phyloP scores from a whole-genome alignment of 495 filamentous ascomycete genomes.

The Podospora bellae-mahoneyi region DNA sequence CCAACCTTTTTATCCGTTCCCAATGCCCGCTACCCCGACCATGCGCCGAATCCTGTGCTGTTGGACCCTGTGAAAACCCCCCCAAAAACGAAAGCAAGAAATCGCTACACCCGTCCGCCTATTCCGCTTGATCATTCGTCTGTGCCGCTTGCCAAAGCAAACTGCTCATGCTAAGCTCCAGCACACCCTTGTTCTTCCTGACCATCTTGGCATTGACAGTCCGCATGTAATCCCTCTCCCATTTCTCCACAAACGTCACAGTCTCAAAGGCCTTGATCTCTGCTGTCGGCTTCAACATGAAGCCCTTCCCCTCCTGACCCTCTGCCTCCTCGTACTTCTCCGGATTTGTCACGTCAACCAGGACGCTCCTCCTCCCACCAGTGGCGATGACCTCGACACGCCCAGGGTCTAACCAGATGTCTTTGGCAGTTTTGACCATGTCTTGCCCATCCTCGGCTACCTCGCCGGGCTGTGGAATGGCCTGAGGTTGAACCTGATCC shows the following conservation, averaged over 20 bases:
- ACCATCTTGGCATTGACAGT: slow-evolving; percentile 23
- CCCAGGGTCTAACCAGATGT: slow-evolving; percentile 24
- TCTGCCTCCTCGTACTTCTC: slow-evolving; percentile 12
- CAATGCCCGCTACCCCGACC: not conserved
- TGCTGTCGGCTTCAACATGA: not conserved
- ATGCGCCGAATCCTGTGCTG: not conserved
- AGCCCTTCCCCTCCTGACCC: not conserved
- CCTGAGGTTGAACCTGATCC: slow-evolving; percentile 21
- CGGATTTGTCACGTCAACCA: slow-evolving; percentile 20
- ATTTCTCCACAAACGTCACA: slow-evolving; percentile 26
- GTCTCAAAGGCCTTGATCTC: slow-evolving; percentile 6
- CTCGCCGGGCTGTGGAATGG: not conserved
- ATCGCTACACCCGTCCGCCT: not conserved
- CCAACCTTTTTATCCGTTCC: not conserved
- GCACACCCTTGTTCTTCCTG: slow-evolving; percentile 25
- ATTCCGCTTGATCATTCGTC: not conserved
- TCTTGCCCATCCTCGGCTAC: slow-evolving; percentile 6
- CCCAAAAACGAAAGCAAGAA: not conserved
- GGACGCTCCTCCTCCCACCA: not conserved
- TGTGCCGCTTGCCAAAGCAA: slow-evolving; percentile 25
- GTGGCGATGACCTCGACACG: slow-evolving; percentile 12
- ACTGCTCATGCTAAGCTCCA: slow-evolving; percentile 23
- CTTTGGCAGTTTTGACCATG: slow-evolving; percentile 16
- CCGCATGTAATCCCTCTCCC: slow-evolving; percentile 30
- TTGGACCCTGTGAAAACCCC: not conserved